Base-by-base conservation (phyloP, 1,284 basidiomycete species). In the Taiwanofungus camphoratus region DNA sequence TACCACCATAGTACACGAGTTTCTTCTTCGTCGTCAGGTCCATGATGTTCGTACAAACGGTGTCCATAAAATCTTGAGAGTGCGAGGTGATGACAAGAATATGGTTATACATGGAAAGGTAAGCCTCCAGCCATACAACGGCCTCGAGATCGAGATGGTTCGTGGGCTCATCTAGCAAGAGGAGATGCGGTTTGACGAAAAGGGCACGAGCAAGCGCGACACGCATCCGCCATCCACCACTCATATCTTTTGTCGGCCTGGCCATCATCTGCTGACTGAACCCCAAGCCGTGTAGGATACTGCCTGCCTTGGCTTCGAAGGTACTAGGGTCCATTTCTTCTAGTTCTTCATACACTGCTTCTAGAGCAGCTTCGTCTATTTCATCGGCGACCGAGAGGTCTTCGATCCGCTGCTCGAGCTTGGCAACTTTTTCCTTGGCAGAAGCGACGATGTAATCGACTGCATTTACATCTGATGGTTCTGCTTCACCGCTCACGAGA, bases 41-140 rank as follows among this genome's bases (percentile, higher is more conserved):
- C 87, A 98, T 94, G 69, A 98, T 89, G 72, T 97, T 95, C 58
- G 93, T 97, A 70, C 92, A 95, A 38, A 95, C 85, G 39, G 77
- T 84, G 70, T 98, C 95, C 92, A 98, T 94, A 74, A 98, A 98
- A 72, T 98, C 95, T 65, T 92, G 88, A 37, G 94, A 97, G 73
- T 98, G 95, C 45, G 89, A 92, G 23, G 92, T 94, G 69, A 92
- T 85, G 59, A 97, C 89, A 53, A 99, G 79, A 62, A 98, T 98
- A 66, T 98, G 93, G 73, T 96, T 97, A 73, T 98, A 99, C 37
- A 92, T 97, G 36, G 91, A 90, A 34, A 98, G 76, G 69, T 98
- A 98, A 11, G 94, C 95, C 67, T 99, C 95, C 44, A 99, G 75
- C 95, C 95, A 99, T 46, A 98, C 95, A 54, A 99, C 95, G 42